Base-by-base conservation (phyloP, 345 rosid species). In the Moricandia moricandioides region DNA sequence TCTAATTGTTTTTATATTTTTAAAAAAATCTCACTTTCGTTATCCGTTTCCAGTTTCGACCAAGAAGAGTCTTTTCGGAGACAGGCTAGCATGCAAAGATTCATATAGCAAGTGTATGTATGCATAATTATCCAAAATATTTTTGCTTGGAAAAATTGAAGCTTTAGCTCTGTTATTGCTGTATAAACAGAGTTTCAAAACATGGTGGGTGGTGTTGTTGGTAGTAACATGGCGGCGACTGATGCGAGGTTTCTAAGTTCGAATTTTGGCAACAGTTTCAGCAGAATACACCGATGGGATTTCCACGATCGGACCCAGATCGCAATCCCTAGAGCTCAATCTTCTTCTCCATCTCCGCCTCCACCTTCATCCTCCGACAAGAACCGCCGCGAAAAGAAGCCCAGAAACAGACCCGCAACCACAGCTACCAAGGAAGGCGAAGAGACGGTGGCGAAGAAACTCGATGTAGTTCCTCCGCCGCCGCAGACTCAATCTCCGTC, bases 311-410 rank as follows among this genome's bases (percentile, higher is more conserved):
- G 80, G 0, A 67, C 77, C 16, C 80, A 62, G n/a, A 40, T 83
- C 27, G 37, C 78, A 14, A 52, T 84, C 63, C 73, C 82, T 27
- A 81, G 78, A 4, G 85, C 87, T n/a, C 57, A 85, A 39, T 45
- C 77, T 29, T 35, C 80, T 11, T 5, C 59, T 24, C n/a, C 30
- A 3, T 10, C 60, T 31, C 65, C 80, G 1, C 65, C 82, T 45
- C 61, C 81, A 0, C 21, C 81, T 30, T 12, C 81, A 0, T 57
- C 84, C 17, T 67, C 79, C 57, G 61, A 79, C 55, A 29, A 78
- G 52, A 70, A 56, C 33, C 70, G 65, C 74, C 70, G 70, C 62
- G 76, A 75, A 16, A 78, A 72, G 8, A 76, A 74, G 29, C 4
- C 66, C 58, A 74, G 70, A n/a, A 62, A 37, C 24, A 55, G 64